Percentiles rank a stretch among this genome's conserved stretches.
These are phyloP conservation scores for Croton laevigatus DNA, from an alignment of 441 rosid species.

Conservation along the genomic window DNA sequence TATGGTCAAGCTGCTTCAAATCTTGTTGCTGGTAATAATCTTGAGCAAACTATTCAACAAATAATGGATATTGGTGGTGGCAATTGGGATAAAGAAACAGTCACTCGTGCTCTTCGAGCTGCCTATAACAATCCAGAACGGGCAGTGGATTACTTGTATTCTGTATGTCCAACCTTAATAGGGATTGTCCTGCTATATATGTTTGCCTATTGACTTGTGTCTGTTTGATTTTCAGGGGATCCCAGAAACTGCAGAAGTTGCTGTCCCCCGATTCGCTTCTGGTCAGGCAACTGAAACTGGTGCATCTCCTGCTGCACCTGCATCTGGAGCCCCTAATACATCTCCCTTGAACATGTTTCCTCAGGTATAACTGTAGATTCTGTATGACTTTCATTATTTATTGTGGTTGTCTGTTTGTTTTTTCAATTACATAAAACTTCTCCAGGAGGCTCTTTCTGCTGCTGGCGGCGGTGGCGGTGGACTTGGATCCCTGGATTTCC, in stretches of 20 bases:
- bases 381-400: slow-evolving; percentile 10
- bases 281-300: slow-evolving; percentile 54
- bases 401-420: slow-evolving; percentile 7
- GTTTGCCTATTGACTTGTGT: slow-evolving; percentile 19
- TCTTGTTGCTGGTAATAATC: slow-evolving; percentile 62
- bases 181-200: slow-evolving; percentile 10
- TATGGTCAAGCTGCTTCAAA: slow-evolving; percentile 85
- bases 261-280: slow-evolving; percentile 55
- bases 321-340: slow-evolving; percentile 80
- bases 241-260: slow-evolving; percentile 80
- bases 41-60: slow-evolving; percentile 77
- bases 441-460: slow-evolving; percentile 67
- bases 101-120: slow-evolving; percentile 86
- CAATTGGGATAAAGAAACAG: slow-evolving; percentile 91
- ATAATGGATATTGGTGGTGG: slow-evolving; percentile 98
- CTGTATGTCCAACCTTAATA: slow-evolving; percentile 44
- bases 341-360: slow-evolving; percentile 97
- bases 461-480: slow-evolving; percentile 45
- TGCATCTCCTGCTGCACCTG: slow-evolving; percentile 46
- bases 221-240: slow-evolving; percentile 64
- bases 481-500: slow-evolving; percentile 85
- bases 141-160: slow-evolving; percentile 92
- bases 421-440: slow-evolving; percentile 21
- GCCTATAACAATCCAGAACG: slow-evolving; percentile 97
- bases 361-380: slow-evolving; percentile 48